Evolutionary conservation across 768 basidiomycete genomes (phyloP), one percentile per base, ranked within the genome.

Genomic region (Daedalea quercina): DNA sequence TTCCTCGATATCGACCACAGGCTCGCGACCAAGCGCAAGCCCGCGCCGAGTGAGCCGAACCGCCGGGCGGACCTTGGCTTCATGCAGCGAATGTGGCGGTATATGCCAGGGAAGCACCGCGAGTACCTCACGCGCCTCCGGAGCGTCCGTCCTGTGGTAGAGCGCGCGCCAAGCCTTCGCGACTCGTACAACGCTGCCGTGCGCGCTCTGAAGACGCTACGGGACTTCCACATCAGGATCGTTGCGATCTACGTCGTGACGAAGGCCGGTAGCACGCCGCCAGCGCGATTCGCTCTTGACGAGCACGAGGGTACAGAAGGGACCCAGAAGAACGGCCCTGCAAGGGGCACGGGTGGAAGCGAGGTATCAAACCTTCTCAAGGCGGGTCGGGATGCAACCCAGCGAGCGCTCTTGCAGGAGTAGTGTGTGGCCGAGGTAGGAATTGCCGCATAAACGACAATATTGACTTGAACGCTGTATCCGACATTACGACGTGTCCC

Each of bases 71-170:
- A 80, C 67, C 76, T 70, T 34, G 80, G 84, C 0, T 97, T 97
- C 72, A 93, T 98, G 85, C 84, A 87, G 53, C 79, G 91, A 45
- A 96, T 96, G 94, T 73, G 90, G 53, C 79, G 81, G 20, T 98
- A 98, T 70, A 98, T 98, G 95, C 94, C 95, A 0, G 87, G 87
- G 13, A 80, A 79, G 50, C 95, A 97, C 70, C 84, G 90, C 41
- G 82, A 85, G 44, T 98, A 93, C 71, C 79, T 98, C 51, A 67
- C 70, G 22, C 79, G 83, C 60, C 77, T 98, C 34, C 82, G 71
- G n/a, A 74, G 82, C 20, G 62, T 91, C 48, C 81, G 89, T 22
- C 76, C 81, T 34, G 68, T 84, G 28, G 87, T 83, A 1, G 74
- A 74, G 52, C 65, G 69, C 41, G 81, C 76, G 13, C 79, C 84